A percentile compares a stretch with the other conserved stretches of the same genome.
Evolutionary conservation across 73 alveolate genomes (phyloP).

Genomic region (Tetrahymena thermophila): DNA sequence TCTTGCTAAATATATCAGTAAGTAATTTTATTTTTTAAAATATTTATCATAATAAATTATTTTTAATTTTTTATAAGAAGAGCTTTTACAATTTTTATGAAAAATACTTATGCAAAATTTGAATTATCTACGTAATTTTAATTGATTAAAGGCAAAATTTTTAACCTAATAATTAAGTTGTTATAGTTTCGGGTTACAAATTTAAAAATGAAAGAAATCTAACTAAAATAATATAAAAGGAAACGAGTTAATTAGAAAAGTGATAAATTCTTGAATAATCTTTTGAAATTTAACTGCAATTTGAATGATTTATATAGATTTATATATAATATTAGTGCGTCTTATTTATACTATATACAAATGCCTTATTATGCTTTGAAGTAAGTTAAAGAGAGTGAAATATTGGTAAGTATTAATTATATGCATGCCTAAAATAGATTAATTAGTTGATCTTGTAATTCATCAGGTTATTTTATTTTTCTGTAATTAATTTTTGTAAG

Average conservation of each 20-base stretch:
- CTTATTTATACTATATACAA: not conserved
- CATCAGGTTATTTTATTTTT: not conserved
- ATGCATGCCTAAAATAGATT: not conserved
- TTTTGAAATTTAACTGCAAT: not conserved
- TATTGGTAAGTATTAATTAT: not conserved
- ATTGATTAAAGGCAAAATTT: not conserved
- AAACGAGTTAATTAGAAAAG: too few species aligned
- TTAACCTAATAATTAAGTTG: not conserved
- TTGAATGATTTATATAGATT: not conserved
- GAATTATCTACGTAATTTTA: too few species aligned
- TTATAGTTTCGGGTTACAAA: not conserved
- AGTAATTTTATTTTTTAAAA: too few species aligned
- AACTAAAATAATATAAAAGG: too few species aligned
- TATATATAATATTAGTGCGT: not conserved
- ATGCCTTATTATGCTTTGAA: not conserved
- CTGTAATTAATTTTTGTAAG: not conserved
- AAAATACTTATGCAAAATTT: too few species aligned
- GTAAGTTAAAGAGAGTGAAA: not conserved
- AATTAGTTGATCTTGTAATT: not conserved
- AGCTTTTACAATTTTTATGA: too few species aligned
- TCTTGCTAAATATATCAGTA: too few species aligned
- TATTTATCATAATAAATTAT: too few species aligned
- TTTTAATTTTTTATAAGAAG: too few species aligned
- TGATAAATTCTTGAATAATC: not conserved
- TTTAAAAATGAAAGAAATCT: not conserved